These are phyloP conservation scores for Aspergillus asperescens DNA, from an alignment of 495 filamentous ascomycete genomes.

Conservation along the genomic window DNA sequence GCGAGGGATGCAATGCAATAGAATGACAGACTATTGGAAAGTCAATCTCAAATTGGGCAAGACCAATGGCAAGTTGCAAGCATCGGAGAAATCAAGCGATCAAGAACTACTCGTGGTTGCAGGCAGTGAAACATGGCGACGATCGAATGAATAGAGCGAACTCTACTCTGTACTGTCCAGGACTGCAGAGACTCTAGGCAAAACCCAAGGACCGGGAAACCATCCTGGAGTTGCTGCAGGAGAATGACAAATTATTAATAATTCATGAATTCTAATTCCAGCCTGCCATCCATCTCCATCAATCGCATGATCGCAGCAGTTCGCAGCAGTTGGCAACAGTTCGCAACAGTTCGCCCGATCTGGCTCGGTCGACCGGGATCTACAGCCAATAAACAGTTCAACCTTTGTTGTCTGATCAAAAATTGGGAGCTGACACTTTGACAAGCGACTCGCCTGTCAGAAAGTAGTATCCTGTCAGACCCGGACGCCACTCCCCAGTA, in stretches of 20 bases:
- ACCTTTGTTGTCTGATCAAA: not conserved
- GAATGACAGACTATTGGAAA: slow-evolving; percentile 13
- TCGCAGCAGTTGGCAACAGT: slow-evolving; percentile 9
- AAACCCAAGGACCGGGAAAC: slow-evolving; percentile 16
- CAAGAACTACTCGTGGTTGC: not conserved
- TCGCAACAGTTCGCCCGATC: slow-evolving; percentile 6
- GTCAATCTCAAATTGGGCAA: slow-evolving; percentile 15
- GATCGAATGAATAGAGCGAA: too few relatives aligned
- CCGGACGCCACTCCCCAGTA: not conserved
- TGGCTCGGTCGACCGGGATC: not conserved
- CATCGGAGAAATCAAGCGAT: not conserved
- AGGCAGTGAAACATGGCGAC: too few relatives aligned
- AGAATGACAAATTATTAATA: not conserved
- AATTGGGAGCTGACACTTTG: too few relatives aligned
- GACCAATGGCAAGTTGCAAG: not conserved
- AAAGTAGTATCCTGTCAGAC: slow-evolving; percentile 7
- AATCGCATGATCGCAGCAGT: not conserved
- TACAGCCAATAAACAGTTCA: not conserved
- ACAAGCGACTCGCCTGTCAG: not conserved
- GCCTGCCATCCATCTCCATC: too few relatives aligned
- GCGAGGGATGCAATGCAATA: slow-evolving; percentile 12
- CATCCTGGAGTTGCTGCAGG: too few relatives aligned
- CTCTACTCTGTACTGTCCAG: too few relatives aligned
- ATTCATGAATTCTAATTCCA: not conserved
- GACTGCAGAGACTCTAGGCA: too few relatives aligned